These are phyloP conservation scores for Pseudonitzschia multistriata DNA, from an alignment of 108 stramenopile genomes.

Conservation along the genomic window DNA sequence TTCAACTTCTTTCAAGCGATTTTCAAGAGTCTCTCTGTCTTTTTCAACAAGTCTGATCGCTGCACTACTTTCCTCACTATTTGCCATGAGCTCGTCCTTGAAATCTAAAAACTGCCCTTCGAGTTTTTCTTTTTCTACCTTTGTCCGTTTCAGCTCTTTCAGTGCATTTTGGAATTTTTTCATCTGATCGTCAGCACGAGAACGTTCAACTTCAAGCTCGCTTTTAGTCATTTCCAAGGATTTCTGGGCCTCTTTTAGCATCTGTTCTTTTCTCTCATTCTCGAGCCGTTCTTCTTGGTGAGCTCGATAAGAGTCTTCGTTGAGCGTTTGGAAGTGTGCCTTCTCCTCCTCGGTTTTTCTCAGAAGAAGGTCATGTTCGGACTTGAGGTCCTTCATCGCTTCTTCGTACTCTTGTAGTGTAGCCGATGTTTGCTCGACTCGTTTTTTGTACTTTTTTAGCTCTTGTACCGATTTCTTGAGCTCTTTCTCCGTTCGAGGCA, in stretches of 20 bases:
- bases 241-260: constrained; percentile 34
- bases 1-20: constrained; percentile 28
- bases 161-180: constrained; percentile 27
- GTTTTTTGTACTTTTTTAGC: constrained; percentile 11
- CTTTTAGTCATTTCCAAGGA: constrained; percentile 29
- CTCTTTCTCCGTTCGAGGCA: constrained; percentile 37
- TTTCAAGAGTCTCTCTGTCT: constrained; percentile 14
- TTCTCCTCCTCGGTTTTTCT: constrained; percentile 25
- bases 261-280: constrained; percentile 28
- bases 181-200: constrained; percentile 20
- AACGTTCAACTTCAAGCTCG: constrained; percentile 29
- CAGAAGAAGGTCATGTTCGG: not conserved
- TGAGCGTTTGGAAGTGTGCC: constrained; percentile 20
- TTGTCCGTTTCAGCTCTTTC: constrained; percentile 24
- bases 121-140: constrained; percentile 18
- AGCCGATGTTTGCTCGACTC: constrained; percentile 11
- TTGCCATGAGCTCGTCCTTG: constrained; percentile 12
- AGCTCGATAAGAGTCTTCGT: constrained; percentile 5
- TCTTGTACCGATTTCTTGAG: constrained; percentile 29
- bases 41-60: constrained; percentile 12
- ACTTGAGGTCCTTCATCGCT: constrained; percentile 17
- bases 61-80: constrained; percentile 16
- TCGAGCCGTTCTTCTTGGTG: constrained; percentile 28
- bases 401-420: constrained; percentile 23
- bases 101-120: constrained; percentile 18